Base-by-base conservation (phyloP, 495 filamentous ascomycete genomes). In the Opeltia flavorubescens region DNA sequence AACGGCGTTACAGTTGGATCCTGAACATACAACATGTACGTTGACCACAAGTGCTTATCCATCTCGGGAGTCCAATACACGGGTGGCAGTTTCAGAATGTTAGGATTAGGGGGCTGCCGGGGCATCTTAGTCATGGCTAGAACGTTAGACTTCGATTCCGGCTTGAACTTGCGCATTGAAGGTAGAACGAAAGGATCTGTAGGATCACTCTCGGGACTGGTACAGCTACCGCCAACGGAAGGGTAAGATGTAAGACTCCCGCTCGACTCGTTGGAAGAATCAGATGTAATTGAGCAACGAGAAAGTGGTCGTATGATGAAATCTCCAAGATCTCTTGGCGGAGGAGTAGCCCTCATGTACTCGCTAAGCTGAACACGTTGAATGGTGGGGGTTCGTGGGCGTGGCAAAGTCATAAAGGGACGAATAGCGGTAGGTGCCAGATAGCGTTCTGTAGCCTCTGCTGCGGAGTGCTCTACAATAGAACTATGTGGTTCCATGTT, bases 1-100 rank as follows among this genome's bases (percentile, higher is more conserved):
- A 96, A 89, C 0, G 91, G 91, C 1, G 91, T 98, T 24, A 94
- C 83, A 8, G 82, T 87, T 27, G 91, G 89, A 60, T 96, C 87
- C 52, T 88, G 82, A 9, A 95, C 67, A 57, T 95, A 98, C 8
- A 83, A 60, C 52, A 84, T 67, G 58, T 94, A 96, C 2, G 84
- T 88, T 28, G 83, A 78, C 93, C 93, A 96, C 25, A 98, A 63
- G 58, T 98, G 91, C 29, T 81, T 78, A 62, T 89, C 88, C 86
- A 94, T 93, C 17, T 86, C 83, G 38, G 80, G 74, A 2, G 84
- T 93, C 88, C 89, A 98, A 21, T 57, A 55, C 15, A 59, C 28
- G 26, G 52, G 26, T 5, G 25, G 33, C 1, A 21, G 27, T 23
- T 27, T 21, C 36, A 41, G 43, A 31, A 21, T 29, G 34, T 15